A percentile compares a stretch with the other conserved stretches of the same genome.
Evolutionary conservation across 768 basidiomycete genomes (phyloP).

Genomic region (Mycena latifolia): DNA sequence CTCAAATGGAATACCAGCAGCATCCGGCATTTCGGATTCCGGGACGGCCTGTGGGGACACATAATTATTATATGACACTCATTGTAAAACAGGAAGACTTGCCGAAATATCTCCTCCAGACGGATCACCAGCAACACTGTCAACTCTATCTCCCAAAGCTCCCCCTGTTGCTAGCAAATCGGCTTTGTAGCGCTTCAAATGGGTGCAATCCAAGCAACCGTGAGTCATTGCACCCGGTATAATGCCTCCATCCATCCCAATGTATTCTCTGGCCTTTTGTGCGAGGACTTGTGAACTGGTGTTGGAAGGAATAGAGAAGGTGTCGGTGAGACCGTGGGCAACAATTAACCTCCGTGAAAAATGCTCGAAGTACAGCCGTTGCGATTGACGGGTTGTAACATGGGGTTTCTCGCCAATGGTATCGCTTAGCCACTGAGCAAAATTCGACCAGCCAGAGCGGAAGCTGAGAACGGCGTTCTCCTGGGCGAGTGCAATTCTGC

Average conservation of each 20-base stretch:
- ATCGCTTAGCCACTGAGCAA: slow-evolving; percentile 43
- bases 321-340: slow-evolving; percentile 20
- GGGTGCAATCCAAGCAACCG: slow-evolving; percentile 23
- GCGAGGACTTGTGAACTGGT: slow-evolving; percentile 20
- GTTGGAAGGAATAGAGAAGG: slow-evolving; percentile 33
- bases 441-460: slow-evolving; percentile 44
- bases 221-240: slow-evolving; percentile 5
- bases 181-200: not conserved
- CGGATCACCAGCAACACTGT: slow-evolving; percentile 2
- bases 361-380: slow-evolving; percentile 44
- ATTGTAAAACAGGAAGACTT: not conserved
- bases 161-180: slow-evolving; percentile 5
- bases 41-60: too few species aligned
- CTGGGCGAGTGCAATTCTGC: slow-evolving; percentile 39
- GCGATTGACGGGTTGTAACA: slow-evolving; percentile 39
- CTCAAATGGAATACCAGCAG: not conserved
- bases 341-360: slow-evolving; percentile 37
- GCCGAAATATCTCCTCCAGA: not conserved
- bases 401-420: slow-evolving; percentile 7
- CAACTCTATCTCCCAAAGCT: not conserved
- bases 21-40: too few species aligned
- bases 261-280: slow-evolving; percentile 11
- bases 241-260: slow-evolving; percentile 39
- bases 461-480: slow-evolving; percentile 40
- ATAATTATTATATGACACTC: too few species aligned